Evolutionary conservation across 352 stramenopile genomes (phyloP).

Genomic region (Globisporangium paroecandrum): DNA sequence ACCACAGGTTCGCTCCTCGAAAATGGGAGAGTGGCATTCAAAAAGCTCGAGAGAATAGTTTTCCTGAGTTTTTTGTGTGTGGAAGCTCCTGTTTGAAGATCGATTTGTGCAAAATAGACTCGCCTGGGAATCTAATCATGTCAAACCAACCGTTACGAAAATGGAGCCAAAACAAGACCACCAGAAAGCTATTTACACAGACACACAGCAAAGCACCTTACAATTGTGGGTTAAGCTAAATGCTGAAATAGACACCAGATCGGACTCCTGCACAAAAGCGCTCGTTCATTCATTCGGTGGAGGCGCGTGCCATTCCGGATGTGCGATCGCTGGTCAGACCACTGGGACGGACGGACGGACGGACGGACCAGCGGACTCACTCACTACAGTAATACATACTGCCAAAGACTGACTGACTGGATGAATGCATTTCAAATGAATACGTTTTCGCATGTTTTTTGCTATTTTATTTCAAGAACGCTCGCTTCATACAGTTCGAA

Average conservation of each 20-base stretch:
- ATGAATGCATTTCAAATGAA: background rate
- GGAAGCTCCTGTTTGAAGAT: background rate
- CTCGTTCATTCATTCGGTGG: constrained; percentile 6
- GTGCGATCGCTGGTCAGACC: constrained; percentile 1
- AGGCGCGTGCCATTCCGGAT: constrained; percentile 3
- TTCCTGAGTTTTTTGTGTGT: background rate
- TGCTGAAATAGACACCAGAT: background rate
- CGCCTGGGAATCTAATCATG: background rate
- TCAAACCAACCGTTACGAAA: constrained; percentile 2
- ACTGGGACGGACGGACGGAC: constrained; percentile 5
- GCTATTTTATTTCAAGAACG: background rate
- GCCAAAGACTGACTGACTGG: background rate
- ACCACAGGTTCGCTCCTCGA: background rate
- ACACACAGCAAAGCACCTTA: constrained; percentile 1
- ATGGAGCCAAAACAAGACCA: background rate
- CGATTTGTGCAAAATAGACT: background rate
- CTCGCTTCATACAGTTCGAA: background rate
- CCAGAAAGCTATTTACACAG: constrained; percentile 1
- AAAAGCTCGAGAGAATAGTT: background rate
- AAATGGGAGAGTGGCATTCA: background rate
- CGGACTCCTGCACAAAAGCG: background rate
- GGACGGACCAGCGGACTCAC: background rate
- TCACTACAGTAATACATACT: no score
- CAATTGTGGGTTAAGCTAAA: background rate
- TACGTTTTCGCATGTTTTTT: background rate